These are phyloP conservation scores for Erodium chrysanthum DNA, from an alignment of 441 rosid genomes.

Conservation along the genomic window DNA sequence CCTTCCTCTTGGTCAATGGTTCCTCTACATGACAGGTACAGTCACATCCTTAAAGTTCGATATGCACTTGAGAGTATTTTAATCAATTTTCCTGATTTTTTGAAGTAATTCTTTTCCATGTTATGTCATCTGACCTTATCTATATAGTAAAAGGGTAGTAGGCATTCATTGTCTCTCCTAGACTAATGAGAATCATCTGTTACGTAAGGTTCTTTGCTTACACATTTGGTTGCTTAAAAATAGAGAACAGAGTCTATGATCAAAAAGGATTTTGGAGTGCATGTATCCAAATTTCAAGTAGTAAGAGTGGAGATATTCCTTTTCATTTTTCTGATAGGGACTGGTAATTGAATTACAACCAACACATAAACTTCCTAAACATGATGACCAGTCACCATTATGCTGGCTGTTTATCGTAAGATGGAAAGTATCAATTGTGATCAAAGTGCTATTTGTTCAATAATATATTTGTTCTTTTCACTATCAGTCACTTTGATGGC, in stretches of 20 bases:
- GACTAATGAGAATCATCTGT: not conserved
- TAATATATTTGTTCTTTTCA: not conserved
- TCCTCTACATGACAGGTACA: conserved; percentile 57
- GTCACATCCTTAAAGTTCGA: conserved; percentile 11
- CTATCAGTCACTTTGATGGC: not conserved
- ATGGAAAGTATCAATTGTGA: not conserved
- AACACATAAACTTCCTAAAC: not conserved
- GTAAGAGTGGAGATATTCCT: not conserved
- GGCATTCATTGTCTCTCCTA: not conserved
- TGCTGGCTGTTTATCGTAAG: not conserved
- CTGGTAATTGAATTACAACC: not conserved
- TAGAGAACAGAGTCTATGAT: too few species aligned
- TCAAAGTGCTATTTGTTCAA: not conserved
- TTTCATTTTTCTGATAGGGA: not conserved
- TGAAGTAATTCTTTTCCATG: not conserved
- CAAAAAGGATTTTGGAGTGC: not conserved
- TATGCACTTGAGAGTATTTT: not conserved
- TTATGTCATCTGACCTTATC: not conserved
- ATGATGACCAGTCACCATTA: not conserved
- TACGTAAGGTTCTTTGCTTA: too few species aligned
- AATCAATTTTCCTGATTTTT: not conserved
- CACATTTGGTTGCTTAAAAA: too few species aligned
- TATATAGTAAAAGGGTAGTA: not conserved
- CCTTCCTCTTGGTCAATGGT: conserved; percentile 51
- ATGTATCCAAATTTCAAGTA: not conserved